Conservation (phyloP, 768 basidiomycete genomes). For the Naematelia aurantialba region DNA sequence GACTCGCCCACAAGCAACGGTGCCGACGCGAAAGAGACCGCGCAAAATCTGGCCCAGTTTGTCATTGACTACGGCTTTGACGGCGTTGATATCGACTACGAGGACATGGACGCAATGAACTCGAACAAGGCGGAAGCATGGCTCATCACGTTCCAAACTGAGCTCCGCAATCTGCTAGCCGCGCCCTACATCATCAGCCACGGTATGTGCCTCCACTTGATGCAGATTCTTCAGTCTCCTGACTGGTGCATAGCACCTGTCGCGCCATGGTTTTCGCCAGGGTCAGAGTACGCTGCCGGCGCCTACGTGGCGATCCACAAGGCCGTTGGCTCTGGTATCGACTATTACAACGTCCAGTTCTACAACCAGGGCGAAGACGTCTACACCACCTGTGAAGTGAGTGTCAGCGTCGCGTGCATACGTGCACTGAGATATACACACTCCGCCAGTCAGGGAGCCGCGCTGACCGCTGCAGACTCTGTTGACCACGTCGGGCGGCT, state of each 20-base stretch:
- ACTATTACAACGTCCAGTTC: constrained; percentile 58
- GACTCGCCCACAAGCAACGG: constrained; percentile 60
- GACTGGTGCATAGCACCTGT: constrained; percentile 31
- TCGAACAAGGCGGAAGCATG: constrained; percentile 38
- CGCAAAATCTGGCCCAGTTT: constrained; percentile 64
- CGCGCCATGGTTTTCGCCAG: constrained; percentile 49
- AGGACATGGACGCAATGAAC: constrained; percentile 48
- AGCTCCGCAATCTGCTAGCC: constrained; percentile 37
- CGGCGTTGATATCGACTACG: constrained; percentile 73
- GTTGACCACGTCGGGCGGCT: constrained; percentile 58
- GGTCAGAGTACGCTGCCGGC: constrained; percentile 49
- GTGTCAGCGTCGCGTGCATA: not conserved
- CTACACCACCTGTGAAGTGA: constrained; percentile 38
- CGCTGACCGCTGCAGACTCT: constrained; percentile 49
- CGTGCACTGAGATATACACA: not conserved
- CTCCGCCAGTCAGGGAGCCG: not conserved
- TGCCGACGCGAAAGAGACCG: constrained; percentile 62
- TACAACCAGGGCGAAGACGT: constrained; percentile 47
- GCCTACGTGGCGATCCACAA: constrained; percentile 60
- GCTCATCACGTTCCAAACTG: constrained; percentile 47
- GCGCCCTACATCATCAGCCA: constrained; percentile 48
- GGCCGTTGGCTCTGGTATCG: constrained; percentile 60
- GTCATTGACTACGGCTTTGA: constrained; percentile 63
- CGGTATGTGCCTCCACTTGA: constrained; percentile 13
- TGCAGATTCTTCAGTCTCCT: not conserved